phyloP scores from a whole-genome alignment of 2,329 filamentous ascomycete species.

The Aspergillus sp. region DNA sequence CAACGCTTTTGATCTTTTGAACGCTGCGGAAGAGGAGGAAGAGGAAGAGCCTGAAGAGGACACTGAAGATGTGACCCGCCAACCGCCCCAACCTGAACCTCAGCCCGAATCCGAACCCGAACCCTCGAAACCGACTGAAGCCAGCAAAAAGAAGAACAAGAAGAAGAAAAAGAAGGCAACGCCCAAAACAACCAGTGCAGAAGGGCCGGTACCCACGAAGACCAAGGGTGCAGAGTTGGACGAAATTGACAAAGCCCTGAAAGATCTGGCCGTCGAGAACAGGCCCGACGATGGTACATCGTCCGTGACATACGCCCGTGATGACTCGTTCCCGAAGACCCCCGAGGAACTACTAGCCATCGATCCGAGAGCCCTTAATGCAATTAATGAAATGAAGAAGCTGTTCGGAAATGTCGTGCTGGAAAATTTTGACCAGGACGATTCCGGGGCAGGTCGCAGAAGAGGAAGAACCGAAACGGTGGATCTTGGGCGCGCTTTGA shows the following conservation, averaged over 20 bases:
- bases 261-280: conserved; percentile 48
- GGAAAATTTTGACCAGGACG: conserved; percentile 50
- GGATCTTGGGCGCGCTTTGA: conserved; percentile 50
- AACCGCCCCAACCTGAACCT: conserved; percentile 13
- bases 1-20: conserved; percentile 51
- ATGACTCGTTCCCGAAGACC: conserved; percentile 28
- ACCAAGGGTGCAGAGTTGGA: conserved; percentile 41
- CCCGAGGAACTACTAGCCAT: conserved; percentile 53
- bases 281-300: conserved; percentile 11
- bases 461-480: conserved; percentile 46
- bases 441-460: conserved; percentile 41
- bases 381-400: conserved; percentile 81
- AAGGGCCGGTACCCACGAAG: conserved; percentile 10
- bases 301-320: conserved; percentile 29
- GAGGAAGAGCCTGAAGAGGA: conserved; percentile 28
- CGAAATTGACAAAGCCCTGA: conserved; percentile 61
- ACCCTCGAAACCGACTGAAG: conserved; percentile 14
- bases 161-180: conserved; percentile 54
- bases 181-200: conserved; percentile 23
- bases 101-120: conserved; percentile 15
- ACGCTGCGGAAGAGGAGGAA: conserved; percentile 35
- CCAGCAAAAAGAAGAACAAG: conserved; percentile 42
- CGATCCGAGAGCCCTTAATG: conserved; percentile 70
- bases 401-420: conserved; percentile 62
- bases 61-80: conserved; percentile 9